Percentiles rank a stretch among this genome's conserved stretches.
Conservation (phyloP, 2,329 filamentous ascomycete species). For the Colletotrichum sp. region DNA sequence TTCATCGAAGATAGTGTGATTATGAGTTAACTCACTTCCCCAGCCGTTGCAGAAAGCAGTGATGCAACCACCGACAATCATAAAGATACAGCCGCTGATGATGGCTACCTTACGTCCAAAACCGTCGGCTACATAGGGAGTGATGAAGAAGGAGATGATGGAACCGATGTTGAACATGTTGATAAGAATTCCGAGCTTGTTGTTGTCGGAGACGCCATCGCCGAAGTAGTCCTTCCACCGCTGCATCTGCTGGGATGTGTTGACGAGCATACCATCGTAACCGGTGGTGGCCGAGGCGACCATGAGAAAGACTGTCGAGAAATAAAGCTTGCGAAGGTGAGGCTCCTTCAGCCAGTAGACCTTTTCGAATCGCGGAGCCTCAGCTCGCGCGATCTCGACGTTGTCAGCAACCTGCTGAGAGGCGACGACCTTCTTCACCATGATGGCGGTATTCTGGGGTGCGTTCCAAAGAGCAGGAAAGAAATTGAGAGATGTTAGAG, state of each 20-base stretch:
- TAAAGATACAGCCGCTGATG: slow-evolving; percentile 47
- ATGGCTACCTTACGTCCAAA: slow-evolving; percentile 50
- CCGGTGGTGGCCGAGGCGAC: slow-evolving; percentile 66
- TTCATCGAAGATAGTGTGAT: too few relatives aligned
- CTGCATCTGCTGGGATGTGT: slow-evolving; percentile 63
- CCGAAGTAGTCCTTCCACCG: slow-evolving; percentile 58
- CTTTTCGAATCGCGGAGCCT: slow-evolving; percentile 56
- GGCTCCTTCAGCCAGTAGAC: slow-evolving; percentile 63
- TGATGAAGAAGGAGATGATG: slow-evolving; percentile 51
- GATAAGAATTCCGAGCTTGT: slow-evolving; percentile 53
- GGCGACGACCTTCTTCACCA: slow-evolving; percentile 18
- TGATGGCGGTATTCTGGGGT: background rate
- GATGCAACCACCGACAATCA: slow-evolving; percentile 48
- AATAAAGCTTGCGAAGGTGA: slow-evolving; percentile 61
- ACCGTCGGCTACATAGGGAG: slow-evolving; percentile 49
- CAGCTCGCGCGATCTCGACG: slow-evolving; percentile 43
- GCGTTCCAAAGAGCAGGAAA: background rate
- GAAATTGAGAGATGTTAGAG: background rate
- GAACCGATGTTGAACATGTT: slow-evolving; percentile 59
- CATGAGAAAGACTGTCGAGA: slow-evolving; percentile 57
- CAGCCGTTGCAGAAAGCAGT: slow-evolving; percentile 48
- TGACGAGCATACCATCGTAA: slow-evolving; percentile 66
- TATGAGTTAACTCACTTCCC: slow-evolving; percentile 38
- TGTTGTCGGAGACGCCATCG: slow-evolving; percentile 39
- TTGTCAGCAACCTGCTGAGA: slow-evolving; percentile 29